phyloP scores from a whole-genome alignment of 805 yeast species.

The Zygosaccharomyces kombuchaensis region DNA sequence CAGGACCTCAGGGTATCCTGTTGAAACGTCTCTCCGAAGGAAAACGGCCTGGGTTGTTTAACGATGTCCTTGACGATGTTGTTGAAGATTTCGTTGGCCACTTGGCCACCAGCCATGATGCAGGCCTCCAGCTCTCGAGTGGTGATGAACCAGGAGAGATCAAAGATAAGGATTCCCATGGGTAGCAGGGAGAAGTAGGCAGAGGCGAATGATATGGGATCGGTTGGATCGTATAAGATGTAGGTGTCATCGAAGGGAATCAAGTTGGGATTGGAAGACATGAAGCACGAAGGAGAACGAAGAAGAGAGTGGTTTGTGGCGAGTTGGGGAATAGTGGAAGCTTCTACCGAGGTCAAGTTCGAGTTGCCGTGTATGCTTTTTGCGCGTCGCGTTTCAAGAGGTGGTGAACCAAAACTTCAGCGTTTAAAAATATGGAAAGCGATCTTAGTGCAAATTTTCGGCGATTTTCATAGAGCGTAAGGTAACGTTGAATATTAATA shows the following conservation, averaged over 20 bases:
- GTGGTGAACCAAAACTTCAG: not conserved
- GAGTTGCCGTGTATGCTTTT: not conserved
- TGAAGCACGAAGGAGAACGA: not conserved
- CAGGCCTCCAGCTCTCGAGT: conserved; percentile 85
- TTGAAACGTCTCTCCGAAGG: conserved; percentile 35
- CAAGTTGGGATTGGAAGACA: conserved; percentile 23
- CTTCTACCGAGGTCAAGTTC: not conserved
- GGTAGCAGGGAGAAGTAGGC: conserved; percentile 82
- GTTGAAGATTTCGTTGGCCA: conserved; percentile 69
- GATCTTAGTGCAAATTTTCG: too few relatives aligned
- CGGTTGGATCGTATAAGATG: conserved; percentile 70
- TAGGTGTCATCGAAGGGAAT: conserved; percentile 83
- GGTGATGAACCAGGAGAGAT: conserved; percentile 76
- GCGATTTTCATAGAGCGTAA: not conserved
- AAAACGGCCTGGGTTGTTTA: conserved; percentile 70
- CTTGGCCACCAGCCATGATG: conserved; percentile 80
- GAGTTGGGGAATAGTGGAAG: too few relatives aligned
- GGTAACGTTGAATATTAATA: not conserved
- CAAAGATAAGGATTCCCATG: conserved; percentile 68
- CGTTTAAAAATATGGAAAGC: not conserved
- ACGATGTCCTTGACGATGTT: conserved; percentile 58
- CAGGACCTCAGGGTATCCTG: conserved; percentile 47
- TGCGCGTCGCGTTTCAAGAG: not conserved
- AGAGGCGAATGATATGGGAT: conserved; percentile 50
- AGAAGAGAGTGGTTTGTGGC: not conserved